Evolutionary conservation across 768 basidiomycete genomes (phyloP).

Genomic region (Podaxis rugospora): DNA sequence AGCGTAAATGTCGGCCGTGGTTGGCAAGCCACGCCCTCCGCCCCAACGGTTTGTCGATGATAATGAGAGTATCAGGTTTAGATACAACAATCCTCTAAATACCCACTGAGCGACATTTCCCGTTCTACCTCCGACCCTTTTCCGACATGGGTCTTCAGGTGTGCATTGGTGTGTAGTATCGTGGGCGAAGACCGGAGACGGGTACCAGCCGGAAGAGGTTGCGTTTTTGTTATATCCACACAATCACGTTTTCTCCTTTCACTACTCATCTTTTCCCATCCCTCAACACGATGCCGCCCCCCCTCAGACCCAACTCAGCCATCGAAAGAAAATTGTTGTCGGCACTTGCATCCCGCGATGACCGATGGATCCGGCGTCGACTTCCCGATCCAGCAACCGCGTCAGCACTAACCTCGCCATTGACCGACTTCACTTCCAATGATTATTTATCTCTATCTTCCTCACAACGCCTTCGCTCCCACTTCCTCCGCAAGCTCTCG

Average conservation of each 20-base stretch:
- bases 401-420: conserved; percentile 14
- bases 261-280: background rate
- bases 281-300: background rate
- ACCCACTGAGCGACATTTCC: background rate
- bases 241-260: background rate
- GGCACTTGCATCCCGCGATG: conserved; percentile 60
- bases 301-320: conserved; percentile 13
- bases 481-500: conserved; percentile 53
- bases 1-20: no score
- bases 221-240: background rate
- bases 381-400: conserved; percentile 49
- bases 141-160: background rate
- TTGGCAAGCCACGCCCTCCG: no score
- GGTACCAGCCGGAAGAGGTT: background rate
- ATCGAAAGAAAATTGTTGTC: conserved; percentile 36
- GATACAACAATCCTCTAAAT: no score
- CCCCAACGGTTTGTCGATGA: no score
- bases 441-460: conserved; percentile 85
- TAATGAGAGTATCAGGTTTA: no score
- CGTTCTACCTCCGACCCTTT: background rate
- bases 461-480: conserved; percentile 49
- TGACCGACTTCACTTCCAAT: conserved; percentile 81
- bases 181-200: background rate
- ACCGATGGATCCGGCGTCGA: conserved; percentile 63
- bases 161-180: background rate